Evolutionary conservation across 805 yeast species (phyloP), one percentile per base, ranked within the genome.

Genomic region (Yarrowia sp.): DNA sequence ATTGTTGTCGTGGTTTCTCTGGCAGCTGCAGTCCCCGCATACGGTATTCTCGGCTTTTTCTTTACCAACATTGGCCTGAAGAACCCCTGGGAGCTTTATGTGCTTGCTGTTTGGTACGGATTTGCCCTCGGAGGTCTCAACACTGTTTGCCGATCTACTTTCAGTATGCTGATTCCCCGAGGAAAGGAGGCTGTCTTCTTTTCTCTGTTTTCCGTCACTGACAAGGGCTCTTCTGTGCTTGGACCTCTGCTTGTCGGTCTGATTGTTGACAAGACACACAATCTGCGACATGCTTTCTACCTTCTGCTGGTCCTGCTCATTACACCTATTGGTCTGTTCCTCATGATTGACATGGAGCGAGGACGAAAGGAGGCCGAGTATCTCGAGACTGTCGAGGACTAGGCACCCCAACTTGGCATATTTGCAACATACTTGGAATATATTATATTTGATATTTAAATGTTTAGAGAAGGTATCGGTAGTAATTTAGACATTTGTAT

Each of bases 111-210:
- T 0, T 85, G 91, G 88, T 88, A 88, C 71, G 94, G 96, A 1
- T 72, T 85, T 61, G 81, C 90, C 0, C 71, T 88, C 24, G 96
- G 96, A 27, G 91, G 91, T 0, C 72, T 88, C 22, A 80, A 87
- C 8, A 85, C 93, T 0, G 77, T 85, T 0, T 81, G 90, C 25
- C 77, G 94, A 51, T 84, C 91, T 1, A 75, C 86, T 4, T 88
- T 83, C 70, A 80, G 88, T 31, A 71, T 86, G 69, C 78, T 88
- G 60, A 86, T 88, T 44, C 96, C 96, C 18, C 78, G 75, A 47
- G 94, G 94, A 6, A 84, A 82, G 67, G 96, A 88, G 69, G 83
- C 87, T 3, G 83, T 86, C 6, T 88, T 87, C 69, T 88, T 88
- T 73, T 86, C 93, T 13, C 74, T 88, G 42, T 88, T 84, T 72